Evolutionary conservation across 257 asterid genomes (phyloP).

Genomic region (Ilex asprella): DNA sequence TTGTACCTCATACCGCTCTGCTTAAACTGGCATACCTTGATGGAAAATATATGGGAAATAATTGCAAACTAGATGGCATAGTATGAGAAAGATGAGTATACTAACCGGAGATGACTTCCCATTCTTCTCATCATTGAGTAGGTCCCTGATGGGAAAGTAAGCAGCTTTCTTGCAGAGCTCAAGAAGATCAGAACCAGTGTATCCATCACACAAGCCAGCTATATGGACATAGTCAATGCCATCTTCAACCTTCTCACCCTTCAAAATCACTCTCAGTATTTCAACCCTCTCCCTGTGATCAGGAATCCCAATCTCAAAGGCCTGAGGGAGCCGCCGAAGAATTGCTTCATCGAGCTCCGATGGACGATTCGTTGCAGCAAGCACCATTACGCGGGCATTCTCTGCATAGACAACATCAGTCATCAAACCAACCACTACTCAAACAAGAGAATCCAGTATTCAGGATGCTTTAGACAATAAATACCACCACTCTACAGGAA

Average conservation of each 20-base stretch:
- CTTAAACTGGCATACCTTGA: too few relatives aligned
- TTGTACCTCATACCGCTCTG: too few relatives aligned
- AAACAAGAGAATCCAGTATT: too few relatives aligned
- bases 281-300: slow-evolving; percentile 56
- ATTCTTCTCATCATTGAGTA: slow-evolving; percentile 61
- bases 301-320: slow-evolving; percentile 87
- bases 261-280: slow-evolving; percentile 73
- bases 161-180: slow-evolving; percentile 93
- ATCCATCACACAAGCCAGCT: slow-evolving; percentile 73
- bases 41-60: neutral
- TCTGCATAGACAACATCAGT: slow-evolving; percentile 31
- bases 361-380: slow-evolving; percentile 95
- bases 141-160: slow-evolving; percentile 71
- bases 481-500: too few relatives aligned
- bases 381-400: slow-evolving; percentile 87
- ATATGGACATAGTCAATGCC: slow-evolving; percentile 55
- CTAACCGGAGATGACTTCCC: slow-evolving; percentile 53
- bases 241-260: slow-evolving; percentile 67
- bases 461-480: too few relatives aligned
- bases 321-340: slow-evolving; percentile 90
- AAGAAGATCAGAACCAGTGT: slow-evolving; percentile 86
- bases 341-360: slow-evolving; percentile 98
- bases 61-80: neutral
- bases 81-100: slow-evolving; percentile 6
- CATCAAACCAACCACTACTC: too few relatives aligned